Percentiles rank a stretch among this genome's conserved stretches.
These are phyloP conservation scores for Curvularia lunata DNA, from an alignment of 2,329 filamentous ascomycete species.

Conservation along the genomic window DNA sequence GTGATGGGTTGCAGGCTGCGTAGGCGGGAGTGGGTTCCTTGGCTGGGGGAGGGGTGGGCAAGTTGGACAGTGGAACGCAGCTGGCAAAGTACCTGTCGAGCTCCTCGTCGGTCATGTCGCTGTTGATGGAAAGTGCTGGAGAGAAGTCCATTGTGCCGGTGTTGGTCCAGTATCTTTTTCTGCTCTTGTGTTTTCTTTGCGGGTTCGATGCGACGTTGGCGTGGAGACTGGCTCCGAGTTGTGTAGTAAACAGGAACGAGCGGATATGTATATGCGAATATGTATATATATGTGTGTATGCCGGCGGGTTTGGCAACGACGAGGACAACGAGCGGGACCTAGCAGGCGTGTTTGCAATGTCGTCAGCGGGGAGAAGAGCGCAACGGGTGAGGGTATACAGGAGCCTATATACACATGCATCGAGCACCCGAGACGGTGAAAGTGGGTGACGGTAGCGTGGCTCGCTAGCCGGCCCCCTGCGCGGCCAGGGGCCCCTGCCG, in stretches of 20 bases:
- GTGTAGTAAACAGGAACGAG: background rate
- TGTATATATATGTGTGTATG: background rate
- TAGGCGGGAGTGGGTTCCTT: constrained; percentile 31
- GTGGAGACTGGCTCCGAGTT: background rate
- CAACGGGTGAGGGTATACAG: constrained; percentile 22
- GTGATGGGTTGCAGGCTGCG: constrained; percentile 1
- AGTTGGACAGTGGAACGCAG: constrained; percentile 49
- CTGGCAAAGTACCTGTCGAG: constrained; percentile 49
- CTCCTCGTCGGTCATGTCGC: constrained; percentile 48
- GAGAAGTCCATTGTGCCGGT: constrained; percentile 32
- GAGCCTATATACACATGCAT: constrained; percentile 31
- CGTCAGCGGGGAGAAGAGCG: constrained; percentile 29
- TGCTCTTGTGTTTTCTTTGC: background rate
- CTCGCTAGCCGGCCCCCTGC: constrained; percentile 28
- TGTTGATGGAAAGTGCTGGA: constrained; percentile 33
- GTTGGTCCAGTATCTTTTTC: background rate
- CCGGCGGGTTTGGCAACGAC: background rate
- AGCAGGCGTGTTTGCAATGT: constrained; percentile 14
- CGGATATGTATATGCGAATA: background rate
- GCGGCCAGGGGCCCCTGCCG: constrained; percentile 2
- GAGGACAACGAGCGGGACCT: constrained; percentile 1
- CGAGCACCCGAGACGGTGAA: constrained; percentile 35
- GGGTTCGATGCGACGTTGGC: background rate
- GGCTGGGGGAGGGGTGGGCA: constrained; percentile 50
- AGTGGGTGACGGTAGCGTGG: constrained; percentile 29